Base-by-base conservation (phyloP, 31 red algal species). In the Porphyra umbilicalis region DNA sequence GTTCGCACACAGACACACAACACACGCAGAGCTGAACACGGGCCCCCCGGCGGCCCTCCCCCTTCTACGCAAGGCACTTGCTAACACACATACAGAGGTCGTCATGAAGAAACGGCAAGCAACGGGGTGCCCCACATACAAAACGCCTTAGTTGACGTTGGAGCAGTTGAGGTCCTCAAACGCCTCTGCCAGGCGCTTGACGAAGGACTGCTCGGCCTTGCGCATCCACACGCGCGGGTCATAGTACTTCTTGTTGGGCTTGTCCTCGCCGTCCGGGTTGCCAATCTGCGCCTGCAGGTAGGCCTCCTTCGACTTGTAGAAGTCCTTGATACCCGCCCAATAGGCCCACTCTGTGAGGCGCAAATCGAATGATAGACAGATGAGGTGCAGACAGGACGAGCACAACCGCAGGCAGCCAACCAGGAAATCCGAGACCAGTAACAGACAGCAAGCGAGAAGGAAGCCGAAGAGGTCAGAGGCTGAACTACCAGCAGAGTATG, bases 191-290 rank as follows among this genome's bases (percentile, higher is more conserved):
- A 94, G 76, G 18, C 92, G 87, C 20, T 20, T 75, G 75, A 75
- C 80, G 57, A 94, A 90, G 33, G 82, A 76, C 33, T 90, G 39
- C 79, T 94, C 92, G 80, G 78, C 87, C 36, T 77, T 75, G 37
- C 92, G 88, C 0, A 90, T 33, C 92, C 92, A 94, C 37, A 44
- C 80, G 33, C 92, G 87, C 14, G 92, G 92, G 75, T 94, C 92
- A 38, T 94, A 94, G 15, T 80, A 0, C 82, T 94, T 94, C 81
- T 94, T 94, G 86, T 94, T 94, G 8, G 92, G 92, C 75, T 79
- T 87, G 35, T 94, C 92, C 0, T 38, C 68, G 30, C 92, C 92
- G 71, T 90, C 88, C 36, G 92, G 92, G 40, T 90, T 94, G 40
- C 92, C 92, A 39, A 94, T 87, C 78, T 94, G 92, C 33, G 35